A percentile compares a stretch with the other conserved stretches of the same genome.
Evolutionary conservation across 179 eudicot species (phyloP).

Genomic region (Amaranthus tricolor): DNA sequence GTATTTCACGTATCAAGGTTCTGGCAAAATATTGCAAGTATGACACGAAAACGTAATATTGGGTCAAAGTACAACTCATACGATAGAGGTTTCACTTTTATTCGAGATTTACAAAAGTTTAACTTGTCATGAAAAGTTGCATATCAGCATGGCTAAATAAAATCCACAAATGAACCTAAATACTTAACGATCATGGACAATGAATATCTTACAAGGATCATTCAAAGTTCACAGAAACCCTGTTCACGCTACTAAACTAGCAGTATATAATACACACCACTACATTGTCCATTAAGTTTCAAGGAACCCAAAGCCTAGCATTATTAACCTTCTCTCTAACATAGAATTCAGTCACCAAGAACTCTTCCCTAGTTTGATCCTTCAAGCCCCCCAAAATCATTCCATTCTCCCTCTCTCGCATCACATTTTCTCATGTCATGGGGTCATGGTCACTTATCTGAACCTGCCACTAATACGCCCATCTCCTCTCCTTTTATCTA

Average conservation of each 20-base stretch:
- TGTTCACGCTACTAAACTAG: not conserved
- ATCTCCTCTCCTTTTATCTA: not conserved
- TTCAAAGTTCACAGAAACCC: not conserved
- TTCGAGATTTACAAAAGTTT: not conserved
- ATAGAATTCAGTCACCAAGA: not conserved
- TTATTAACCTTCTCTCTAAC: not conserved
- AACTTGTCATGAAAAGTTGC: not conserved
- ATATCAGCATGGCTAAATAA: not conserved
- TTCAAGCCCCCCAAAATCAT: not conserved
- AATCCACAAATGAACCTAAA: not conserved
- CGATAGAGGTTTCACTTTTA: not conserved
- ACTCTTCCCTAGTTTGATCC: not conserved
- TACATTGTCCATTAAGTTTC: no score
- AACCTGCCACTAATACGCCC: not conserved
- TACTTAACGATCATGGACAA: not conserved
- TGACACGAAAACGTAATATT: not conserved
- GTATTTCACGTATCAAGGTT: slow-evolving; percentile 1
- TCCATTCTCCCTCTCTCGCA: not conserved
- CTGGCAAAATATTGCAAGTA: not conserved
- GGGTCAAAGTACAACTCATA: not conserved
- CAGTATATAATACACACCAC: not conserved
- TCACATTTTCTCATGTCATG: not conserved
- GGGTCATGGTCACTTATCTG: not conserved
- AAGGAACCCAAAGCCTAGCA: not conserved
- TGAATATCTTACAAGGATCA: not conserved